Evolutionary conservation across 805 yeast genomes (phyloP), one percentile per base, ranked within the genome.

Genomic region (Candida suzukii): DNA sequence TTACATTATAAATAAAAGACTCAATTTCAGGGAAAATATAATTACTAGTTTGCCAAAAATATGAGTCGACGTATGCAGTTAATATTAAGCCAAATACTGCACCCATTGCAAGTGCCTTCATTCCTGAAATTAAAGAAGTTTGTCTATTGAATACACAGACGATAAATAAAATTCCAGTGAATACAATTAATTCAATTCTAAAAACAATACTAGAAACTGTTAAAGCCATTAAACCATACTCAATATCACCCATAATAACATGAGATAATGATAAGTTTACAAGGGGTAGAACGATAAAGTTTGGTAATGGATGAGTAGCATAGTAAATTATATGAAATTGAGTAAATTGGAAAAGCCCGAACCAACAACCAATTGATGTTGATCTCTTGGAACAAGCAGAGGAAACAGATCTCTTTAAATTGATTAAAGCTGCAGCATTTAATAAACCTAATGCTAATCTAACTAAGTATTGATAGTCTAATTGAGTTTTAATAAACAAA

Each of bases 301-400:
- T 91, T n/a, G 97, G 96, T 43, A 91, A 67, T 0, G 95, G 78
- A 49, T 97, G 70, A 2, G 95, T 72, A n/a, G 85, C 69, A 57
- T 91, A 91, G 64, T 68, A 91, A 45, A 82, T 62, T 17, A 87
- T 46, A 57, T 91, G 97, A 64, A 90, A 91, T 57, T 88, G 93
- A 9, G 83, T 59, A 42, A 74, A 61, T 31, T 71, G 67, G 42
- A 88, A 69, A 2, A 83, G 43, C 19, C 73, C 64, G 54, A 72
- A 87, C 83, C 86, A 83, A 68, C 45, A 1, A 78, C 76, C 11
- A 70, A 58, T 1, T 38, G 18, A 12, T 21, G 11, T 30, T 27
- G 54, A 17, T 30, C 46, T 46, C 37, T 41, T 39, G 12, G 53
- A 52, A 37, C 62, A 59, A 1, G 58, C 51, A 2, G 39, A 28